Base-by-base conservation (phyloP, 768 basidiomycete genomes). In the Boletellus ananiceps region DNA sequence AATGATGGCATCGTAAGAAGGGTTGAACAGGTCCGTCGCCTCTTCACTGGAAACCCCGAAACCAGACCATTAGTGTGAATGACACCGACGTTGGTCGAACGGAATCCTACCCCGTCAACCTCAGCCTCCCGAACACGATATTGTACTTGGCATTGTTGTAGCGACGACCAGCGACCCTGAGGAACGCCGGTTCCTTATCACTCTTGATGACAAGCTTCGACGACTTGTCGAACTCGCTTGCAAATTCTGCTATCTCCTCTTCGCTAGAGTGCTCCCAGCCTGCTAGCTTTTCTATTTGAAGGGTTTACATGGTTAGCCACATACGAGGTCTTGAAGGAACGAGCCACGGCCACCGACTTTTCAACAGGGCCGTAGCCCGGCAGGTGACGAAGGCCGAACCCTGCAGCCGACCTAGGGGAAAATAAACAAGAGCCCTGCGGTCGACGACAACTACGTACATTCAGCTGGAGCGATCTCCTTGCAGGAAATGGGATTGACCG, bases 301-400 rank as follows among this genome's bases (percentile, higher is more conserved):
- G 29, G 29, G 29, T 29, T 40, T 18, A 3, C 31, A 2, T 14
- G 37, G 12, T 42, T 25, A 25, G 34, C 35, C 13, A 35, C 3
- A 31, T 12, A 19, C 25, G 44, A 29, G 19, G 8, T 2, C 18
- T 8, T 2, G 13, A 39, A n/a, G 29, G 13, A 32, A 38, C 8
- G 21, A 25, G 18, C 19, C 21, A 38, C 40, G 16, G 18, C 19
- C 21, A 38, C 40, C 52, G 50, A 76, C 76, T 52, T 49, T 66
- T 56, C 1, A 79, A 57, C 49, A 69, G 67, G 9, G 55, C 50
- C 1, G 58, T 55, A 2, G 75, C 74, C 33, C 70, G 66, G 11
- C 69, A 66, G 18, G 65, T 76, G 14, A 79, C 74, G 51, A 74
- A 76, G 1, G 75, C 67, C 0, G 77, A 78, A 16, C 77, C 77